Evolutionary conservation across 257 asterid genomes (phyloP), one percentile per base, ranked within the genome.

Genomic region (Penstemon eatonii): DNA sequence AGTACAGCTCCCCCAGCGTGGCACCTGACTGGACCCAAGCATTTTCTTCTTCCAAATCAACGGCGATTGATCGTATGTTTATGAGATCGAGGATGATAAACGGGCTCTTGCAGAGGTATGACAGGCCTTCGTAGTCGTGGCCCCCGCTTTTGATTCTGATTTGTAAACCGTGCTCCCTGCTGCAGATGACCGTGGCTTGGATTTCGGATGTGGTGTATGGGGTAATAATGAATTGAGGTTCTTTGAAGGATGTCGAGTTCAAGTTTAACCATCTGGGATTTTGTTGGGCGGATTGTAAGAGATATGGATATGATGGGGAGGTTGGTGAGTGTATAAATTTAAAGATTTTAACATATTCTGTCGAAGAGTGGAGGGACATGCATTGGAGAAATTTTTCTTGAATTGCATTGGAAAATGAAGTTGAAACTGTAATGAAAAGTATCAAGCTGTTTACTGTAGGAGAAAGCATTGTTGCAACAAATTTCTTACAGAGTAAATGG

Each of bases 11-110:
- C 0, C 92, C 95, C 0, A 83, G 59, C 3, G 85, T 80, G 1
- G 91, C 85, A 4, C 95, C 92, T 0, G 87, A 45, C 33, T 83
- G 80, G n/a, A 85, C 77, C 90, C 92, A 85, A 0, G 86, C 88
- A 2, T 81, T 83, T 59, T 79, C 78, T 0, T 71, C 57, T 4
- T 70, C 71, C 47, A 80, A 46, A 56, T 82, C 72, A 0, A 87
- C 13, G 50, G 78, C 70, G 37, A 85, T 64, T 0, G 78, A 67
- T 2, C 76, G 75, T 46, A 87, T 67, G 33, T 78, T 81, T 53
- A 65, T 9, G 47, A 83, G 74, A 57, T 87, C 95, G 33, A 87
- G 12, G 25, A 85, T 56, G 40, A 81, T 60, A 63, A 58, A 85
- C 0, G 85, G 84, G 25, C 54, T 63, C 9, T 59, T 49, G 43